Conservation (phyloP, 768 basidiomycete genomes). For the Leucosporidium creatinivorum region DNA sequence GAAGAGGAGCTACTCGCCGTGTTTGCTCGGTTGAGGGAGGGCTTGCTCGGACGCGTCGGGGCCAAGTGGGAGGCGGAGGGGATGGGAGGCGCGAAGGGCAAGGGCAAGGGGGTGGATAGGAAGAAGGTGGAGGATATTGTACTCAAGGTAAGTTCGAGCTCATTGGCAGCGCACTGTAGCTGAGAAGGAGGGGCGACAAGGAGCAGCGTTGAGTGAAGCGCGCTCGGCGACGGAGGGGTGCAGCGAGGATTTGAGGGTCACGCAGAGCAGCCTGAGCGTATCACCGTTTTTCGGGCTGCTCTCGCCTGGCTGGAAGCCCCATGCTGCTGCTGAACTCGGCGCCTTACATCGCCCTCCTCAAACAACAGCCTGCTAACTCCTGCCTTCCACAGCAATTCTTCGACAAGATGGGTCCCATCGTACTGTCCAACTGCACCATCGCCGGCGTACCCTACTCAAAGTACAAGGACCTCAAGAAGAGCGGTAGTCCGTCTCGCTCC, state of each 20-base stretch:
- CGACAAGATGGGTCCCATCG: not conserved
- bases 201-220: not conserved
- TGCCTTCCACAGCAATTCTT: not conserved
- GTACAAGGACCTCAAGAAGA: not conserved
- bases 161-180: not conserved
- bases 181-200: not conserved
- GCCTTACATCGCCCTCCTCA: not conserved
- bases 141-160: not conserved
- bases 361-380: not conserved
- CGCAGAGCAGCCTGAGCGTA: no score
- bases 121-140: not conserved
- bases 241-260: no score
- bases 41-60: not conserved
- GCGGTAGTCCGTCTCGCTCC: not conserved
- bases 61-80: not conserved
- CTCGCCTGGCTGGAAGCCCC: not conserved
- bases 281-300: not conserved
- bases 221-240: no score
- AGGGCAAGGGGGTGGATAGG: not conserved
- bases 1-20: not conserved
- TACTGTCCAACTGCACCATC: not conserved
- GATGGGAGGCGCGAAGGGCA: no score
- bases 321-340: not conserved
- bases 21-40: not conserved
- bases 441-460: not conserved